A percentile compares a stretch with the other conserved stretches of the same genome.
Evolutionary conservation across 2,329 filamentous ascomycete genomes (phyloP).

Genomic region (Coniochaeta sp.): DNA sequence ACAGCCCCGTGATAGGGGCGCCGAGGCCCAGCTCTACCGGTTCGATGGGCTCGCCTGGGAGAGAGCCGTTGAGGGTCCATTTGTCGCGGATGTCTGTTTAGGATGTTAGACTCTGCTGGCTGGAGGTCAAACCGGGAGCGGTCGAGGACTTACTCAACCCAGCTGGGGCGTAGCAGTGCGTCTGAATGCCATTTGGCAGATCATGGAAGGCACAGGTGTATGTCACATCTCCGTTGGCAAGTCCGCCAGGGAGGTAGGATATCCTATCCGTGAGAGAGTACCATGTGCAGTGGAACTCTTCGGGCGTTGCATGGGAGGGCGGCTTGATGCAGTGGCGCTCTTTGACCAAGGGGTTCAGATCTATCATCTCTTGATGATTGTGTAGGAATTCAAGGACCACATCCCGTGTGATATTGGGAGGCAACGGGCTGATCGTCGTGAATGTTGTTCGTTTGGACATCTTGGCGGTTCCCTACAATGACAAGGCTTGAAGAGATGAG

Average conservation of each 20-base stretch:
- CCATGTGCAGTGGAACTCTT: slow-evolving; percentile 70
- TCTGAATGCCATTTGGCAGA: slow-evolving; percentile 65
- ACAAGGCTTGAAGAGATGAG: background rate
- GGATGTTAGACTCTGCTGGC: background rate
- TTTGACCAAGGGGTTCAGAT: slow-evolving; percentile 76
- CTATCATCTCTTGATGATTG: slow-evolving; percentile 76
- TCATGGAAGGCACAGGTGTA: slow-evolving; percentile 81
- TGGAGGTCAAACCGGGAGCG: background rate
- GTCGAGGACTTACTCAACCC: slow-evolving; percentile 45
- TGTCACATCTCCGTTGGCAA: slow-evolving; percentile 59
- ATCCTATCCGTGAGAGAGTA: slow-evolving; percentile 75
- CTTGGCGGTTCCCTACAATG: background rate
- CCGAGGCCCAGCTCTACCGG: slow-evolving; percentile 59
- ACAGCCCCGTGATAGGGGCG: slow-evolving; percentile 62
- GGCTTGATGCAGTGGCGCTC: slow-evolving; percentile 62
- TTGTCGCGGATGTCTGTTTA: slow-evolving; percentile 52
- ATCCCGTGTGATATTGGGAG: slow-evolving; percentile 58
- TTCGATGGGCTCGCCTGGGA: slow-evolving; percentile 62
- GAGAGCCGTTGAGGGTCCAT: slow-evolving; percentile 68
- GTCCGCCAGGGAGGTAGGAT: slow-evolving; percentile 62
- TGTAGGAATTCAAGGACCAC: slow-evolving; percentile 71
- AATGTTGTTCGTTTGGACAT: slow-evolving; percentile 69
- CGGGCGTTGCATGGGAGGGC: slow-evolving; percentile 57
- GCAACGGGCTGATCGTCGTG: slow-evolving; percentile 74
- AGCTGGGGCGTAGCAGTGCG: slow-evolving; percentile 76